Percentiles rank a stretch among this genome's conserved stretches.
Evolutionary conservation across 2,329 filamentous ascomycete species (phyloP).

Genomic region (Xylaria sp.): DNA sequence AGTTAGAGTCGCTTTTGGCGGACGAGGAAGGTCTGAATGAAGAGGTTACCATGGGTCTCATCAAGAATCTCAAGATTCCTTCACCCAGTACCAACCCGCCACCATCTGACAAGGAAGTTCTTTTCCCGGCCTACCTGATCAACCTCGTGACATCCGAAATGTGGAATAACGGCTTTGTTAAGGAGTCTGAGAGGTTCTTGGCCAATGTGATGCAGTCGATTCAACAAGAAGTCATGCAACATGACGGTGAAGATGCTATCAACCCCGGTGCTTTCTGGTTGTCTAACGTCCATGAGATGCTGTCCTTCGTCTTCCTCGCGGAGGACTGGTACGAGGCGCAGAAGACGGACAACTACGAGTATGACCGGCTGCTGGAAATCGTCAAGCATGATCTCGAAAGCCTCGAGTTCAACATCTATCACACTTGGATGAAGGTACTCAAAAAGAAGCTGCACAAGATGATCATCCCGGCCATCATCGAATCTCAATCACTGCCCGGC

Average conservation of each 20-base stretch:
- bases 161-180: slow-evolving; percentile 99
- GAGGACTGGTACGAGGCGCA: slow-evolving; percentile 99
- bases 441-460: slow-evolving; percentile 99
- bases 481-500: slow-evolving; percentile 96
- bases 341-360: slow-evolving; percentile 99
- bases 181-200: slow-evolving; percentile 98
- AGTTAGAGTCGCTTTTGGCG: slow-evolving; percentile 91
- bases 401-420: slow-evolving; percentile 99
- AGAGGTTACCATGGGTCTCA: slow-evolving; percentile 95
- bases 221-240: slow-evolving; percentile 99
- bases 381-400: slow-evolving; percentile 99
- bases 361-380: slow-evolving; percentile 95
- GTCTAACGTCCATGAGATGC: slow-evolving; percentile 99
- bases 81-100: slow-evolving; percentile 86
- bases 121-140: slow-evolving; percentile 98
- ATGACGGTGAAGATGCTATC: slow-evolving; percentile 96
- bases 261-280: slow-evolving; percentile 99
- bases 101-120: slow-evolving; percentile 96
- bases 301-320: slow-evolving; percentile 98
- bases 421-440: slow-evolving; percentile 99
- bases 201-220: slow-evolving; percentile 99
- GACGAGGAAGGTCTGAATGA: slow-evolving; percentile 97
- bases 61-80: slow-evolving; percentile 96
- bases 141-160: slow-evolving; percentile 99
- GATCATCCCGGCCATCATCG: slow-evolving; percentile 99